Conservation (phyloP, 2,329 filamentous ascomycete genomes). For the Arachnomyces sp. region DNA sequence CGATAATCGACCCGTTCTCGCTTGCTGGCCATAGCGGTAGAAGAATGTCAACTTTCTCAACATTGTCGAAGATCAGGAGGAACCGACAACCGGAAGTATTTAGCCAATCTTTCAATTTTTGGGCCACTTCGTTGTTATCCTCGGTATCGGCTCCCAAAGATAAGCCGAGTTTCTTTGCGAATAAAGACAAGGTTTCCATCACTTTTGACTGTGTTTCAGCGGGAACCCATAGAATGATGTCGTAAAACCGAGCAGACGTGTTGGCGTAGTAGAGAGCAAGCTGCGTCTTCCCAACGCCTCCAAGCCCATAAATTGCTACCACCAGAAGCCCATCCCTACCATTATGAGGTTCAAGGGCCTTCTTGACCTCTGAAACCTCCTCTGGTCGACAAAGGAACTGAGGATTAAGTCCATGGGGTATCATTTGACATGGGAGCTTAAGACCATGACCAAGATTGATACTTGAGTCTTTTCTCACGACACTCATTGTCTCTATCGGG, state of each 20-base stretch:
- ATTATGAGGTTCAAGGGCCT: background rate
- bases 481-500: no score
- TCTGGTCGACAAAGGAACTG: slow-evolving; percentile 3
- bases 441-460: no score
- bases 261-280: slow-evolving; percentile 13
- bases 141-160: background rate
- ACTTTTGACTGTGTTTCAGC: slow-evolving; percentile 3
- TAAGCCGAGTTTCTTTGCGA: slow-evolving; percentile 4
- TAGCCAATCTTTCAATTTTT: slow-evolving; percentile 5
- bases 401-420: slow-evolving; percentile 6
- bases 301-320: slow-evolving; percentile 11
- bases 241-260: slow-evolving; percentile 4
- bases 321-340: background rate
- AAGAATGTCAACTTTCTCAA: background rate
- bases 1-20: slow-evolving; percentile 5
- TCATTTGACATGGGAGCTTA: slow-evolving; percentile 4
- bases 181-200: background rate
- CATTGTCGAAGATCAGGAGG: slow-evolving; percentile 7
- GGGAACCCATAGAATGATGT: slow-evolving; percentile 7
- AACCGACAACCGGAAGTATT: slow-evolving; percentile 3
- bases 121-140: slow-evolving; percentile 2
- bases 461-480: no score
- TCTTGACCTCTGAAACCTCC: background rate
- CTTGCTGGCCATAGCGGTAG: slow-evolving; percentile 5
- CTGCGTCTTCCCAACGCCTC: slow-evolving; percentile 15